Evolutionary conservation across 805 yeast species (phyloP).

Genomic region (Candida succiphila): DNA sequence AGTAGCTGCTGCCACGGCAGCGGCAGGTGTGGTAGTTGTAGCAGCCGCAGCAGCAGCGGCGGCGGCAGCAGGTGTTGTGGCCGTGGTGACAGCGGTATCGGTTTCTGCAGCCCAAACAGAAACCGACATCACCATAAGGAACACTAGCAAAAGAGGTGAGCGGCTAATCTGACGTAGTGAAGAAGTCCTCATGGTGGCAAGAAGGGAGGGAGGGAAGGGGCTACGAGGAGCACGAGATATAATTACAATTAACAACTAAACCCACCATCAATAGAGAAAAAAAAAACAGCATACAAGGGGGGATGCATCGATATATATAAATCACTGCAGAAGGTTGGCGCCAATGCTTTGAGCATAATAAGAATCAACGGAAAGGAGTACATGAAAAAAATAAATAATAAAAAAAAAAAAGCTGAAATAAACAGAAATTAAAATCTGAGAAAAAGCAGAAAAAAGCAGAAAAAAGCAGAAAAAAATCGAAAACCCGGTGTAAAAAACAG

Average conservation of each 20-base stretch:
- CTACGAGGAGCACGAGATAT: background rate
- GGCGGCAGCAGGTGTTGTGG: constrained; percentile 2
- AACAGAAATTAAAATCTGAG: too few species aligned
- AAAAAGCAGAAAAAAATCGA: too few species aligned
- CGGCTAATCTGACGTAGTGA: background rate
- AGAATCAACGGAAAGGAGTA: too few species aligned
- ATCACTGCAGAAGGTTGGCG: too few species aligned
- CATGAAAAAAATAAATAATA: too few species aligned
- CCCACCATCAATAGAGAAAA: too few species aligned
- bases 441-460: too few species aligned
- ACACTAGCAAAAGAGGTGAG: background rate
- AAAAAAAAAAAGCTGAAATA: too few species aligned
- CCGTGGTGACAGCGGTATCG: constrained; percentile 3
- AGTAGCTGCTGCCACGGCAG: constrained; percentile 1
- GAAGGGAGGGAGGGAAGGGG: background rate
- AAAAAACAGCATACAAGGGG: too few species aligned
- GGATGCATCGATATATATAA: too few species aligned
- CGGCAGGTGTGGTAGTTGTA: background rate
- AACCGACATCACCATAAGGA: background rate
- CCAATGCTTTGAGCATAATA: too few species aligned
- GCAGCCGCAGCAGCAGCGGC: constrained; percentile 2
- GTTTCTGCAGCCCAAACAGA: constrained; percentile 3
- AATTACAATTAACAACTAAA: background rate
- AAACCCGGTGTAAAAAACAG: too few species aligned
- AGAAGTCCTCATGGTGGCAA: background rate